phyloP scores from a whole-genome alignment of 2,329 filamentous ascomycete species.

The Thielaviopsis populi region DNA sequence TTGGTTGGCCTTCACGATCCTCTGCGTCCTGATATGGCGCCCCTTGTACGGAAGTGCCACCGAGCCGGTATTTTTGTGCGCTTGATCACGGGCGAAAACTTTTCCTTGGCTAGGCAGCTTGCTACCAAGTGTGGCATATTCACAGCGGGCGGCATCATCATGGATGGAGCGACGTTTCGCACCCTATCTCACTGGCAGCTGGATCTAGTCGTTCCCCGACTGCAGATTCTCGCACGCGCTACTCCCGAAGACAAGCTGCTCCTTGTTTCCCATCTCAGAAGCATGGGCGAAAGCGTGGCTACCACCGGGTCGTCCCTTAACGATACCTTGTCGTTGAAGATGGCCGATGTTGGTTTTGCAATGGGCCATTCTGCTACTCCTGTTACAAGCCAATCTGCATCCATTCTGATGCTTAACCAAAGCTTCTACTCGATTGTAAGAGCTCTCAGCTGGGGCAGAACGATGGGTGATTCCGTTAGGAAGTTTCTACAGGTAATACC shows the following conservation, averaged over 20 bases:
- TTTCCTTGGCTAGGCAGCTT: conserved; percentile 31
- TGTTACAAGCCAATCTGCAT: conserved; percentile 46
- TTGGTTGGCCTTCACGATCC: conserved; percentile 53
- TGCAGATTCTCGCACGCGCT: conserved; percentile 53
- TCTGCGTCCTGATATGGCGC: conserved; percentile 44
- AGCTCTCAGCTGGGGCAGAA: conserved; percentile 46
- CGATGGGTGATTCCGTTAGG: conserved; percentile 47
- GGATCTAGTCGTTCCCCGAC: conserved; percentile 40
- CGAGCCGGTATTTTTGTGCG: conserved; percentile 50
- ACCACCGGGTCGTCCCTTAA: conserved; percentile 54
- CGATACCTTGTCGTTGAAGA: conserved; percentile 49
- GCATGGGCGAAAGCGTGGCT: conserved; percentile 50
- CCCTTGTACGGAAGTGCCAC: conserved; percentile 47
- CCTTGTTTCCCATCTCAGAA: conserved; percentile 48
- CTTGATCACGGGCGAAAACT: conserved; percentile 42
- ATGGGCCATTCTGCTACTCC: conserved; percentile 54
- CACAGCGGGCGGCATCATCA: conserved; percentile 42
- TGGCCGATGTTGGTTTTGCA: conserved; percentile 51
- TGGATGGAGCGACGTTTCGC: conserved; percentile 41
- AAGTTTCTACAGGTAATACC: conserved; percentile 43
- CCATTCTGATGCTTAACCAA: conserved; percentile 48
- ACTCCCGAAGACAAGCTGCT: conserved; percentile 55
- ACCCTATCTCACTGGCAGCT: conserved; percentile 35
- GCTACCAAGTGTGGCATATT: conserved; percentile 41
- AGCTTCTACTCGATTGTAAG: conserved; percentile 49